These are phyloP conservation scores for Macrophomina pseudophaseolina DNA, from an alignment of 2,329 filamentous ascomycete species.

Conservation along the genomic window DNA sequence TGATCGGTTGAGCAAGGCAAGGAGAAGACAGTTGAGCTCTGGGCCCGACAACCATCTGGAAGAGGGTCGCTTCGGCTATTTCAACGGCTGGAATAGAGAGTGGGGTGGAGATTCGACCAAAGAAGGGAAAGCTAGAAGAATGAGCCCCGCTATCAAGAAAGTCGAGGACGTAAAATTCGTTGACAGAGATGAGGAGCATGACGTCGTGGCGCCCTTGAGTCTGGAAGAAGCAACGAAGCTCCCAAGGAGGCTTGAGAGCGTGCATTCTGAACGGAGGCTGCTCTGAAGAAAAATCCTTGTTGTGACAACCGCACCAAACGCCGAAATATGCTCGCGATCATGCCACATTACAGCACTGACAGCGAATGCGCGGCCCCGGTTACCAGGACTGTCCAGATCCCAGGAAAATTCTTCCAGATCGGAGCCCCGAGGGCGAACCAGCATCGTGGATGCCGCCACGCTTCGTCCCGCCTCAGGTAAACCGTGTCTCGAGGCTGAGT, in stretches of 20 bases:
- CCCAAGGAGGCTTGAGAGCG: constrained; percentile 13
- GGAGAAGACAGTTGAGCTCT: constrained; percentile 13
- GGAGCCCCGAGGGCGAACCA: too few relatives aligned
- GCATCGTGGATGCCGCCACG: too few relatives aligned
- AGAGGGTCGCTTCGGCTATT: background rate
- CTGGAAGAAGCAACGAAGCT: background rate
- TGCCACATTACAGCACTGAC: too few relatives aligned
- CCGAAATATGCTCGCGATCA: too few relatives aligned
- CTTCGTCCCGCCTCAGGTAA: background rate
- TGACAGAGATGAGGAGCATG: constrained; percentile 14
- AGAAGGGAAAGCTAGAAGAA: constrained; percentile 4
- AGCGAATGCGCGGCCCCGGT: too few relatives aligned
- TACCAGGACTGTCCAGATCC: too few relatives aligned
- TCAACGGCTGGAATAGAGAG: background rate
- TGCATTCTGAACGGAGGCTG: background rate
- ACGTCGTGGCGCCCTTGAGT: constrained; percentile 12
- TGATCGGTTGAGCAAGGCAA: constrained; percentile 43
- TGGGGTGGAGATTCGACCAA: background rate
- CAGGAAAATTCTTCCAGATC: too few relatives aligned
- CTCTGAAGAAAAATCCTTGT: background rate
- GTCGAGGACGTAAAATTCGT: constrained; percentile 6
- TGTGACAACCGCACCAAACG: too few relatives aligned
- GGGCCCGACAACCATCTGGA: background rate
- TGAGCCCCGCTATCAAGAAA: background rate
- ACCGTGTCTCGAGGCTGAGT: background rate